Evolutionary conservation across 78 protist genomes (phyloP), one percentile per base, ranked within the genome.

Genomic region (Dictyostelium purpureum): DNA sequence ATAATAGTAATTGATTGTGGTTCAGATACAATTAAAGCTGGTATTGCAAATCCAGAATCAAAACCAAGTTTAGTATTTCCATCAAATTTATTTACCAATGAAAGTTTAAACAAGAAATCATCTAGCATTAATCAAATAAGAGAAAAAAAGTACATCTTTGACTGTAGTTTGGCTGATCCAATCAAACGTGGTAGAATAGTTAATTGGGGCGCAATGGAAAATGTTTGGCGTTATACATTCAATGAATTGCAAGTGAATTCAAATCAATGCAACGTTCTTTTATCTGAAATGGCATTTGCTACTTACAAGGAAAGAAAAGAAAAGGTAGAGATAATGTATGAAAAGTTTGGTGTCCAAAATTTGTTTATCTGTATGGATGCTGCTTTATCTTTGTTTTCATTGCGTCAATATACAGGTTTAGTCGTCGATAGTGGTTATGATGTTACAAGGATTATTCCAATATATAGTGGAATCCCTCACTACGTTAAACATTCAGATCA

Each of bases 241-340:
- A 90, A 88, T 80, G 52, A 47, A 3, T 47, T 47, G 12, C n/a
- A n/a, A n/a, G n/a, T n/a, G n/a, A n/a, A n/a, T n/a, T 52, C 92
- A 7, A 49, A 87, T 66, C 95, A 97, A 28, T 91, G 76, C 28
- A 18, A 70, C 21, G 35, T 95, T n/a, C 24, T 95, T 14, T 31
- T 95, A 9, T 75, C 95, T 11, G 97, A 95, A 51, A 28, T 93
- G 5, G 77, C 95, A n/a, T 69, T 93, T 28, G 95, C 87, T 57
- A 96, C 97, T 28, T 9, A n/a, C 6, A 19, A 9, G 0, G 79
- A 95, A 42, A 63, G 98, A 24, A 97, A 95, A 33, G n/a, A 47
- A n/a, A n/a, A n/a, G 92, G 82, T 88, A 98, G 96, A 93, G 94
- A 98, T 40, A 96, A 98, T 18, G 97, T 97, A 10, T 47, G 52